Evolutionary conservation across 306 rosid genomes (phyloP).

Genomic region (Vicia faba): DNA sequence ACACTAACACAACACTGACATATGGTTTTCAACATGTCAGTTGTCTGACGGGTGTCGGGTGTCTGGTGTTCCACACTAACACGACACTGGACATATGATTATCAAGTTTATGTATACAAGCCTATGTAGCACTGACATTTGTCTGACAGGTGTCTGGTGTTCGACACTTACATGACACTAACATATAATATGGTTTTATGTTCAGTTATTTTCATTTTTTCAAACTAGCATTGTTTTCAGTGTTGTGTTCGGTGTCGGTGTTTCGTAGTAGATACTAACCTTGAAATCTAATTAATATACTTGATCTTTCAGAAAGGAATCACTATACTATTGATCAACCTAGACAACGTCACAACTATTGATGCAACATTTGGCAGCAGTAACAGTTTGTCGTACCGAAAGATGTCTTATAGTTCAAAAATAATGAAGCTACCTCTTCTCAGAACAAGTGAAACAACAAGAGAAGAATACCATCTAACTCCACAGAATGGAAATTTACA

Average conservation of each 20-base stretch:
- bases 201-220: no score
- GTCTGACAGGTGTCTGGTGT: background rate
- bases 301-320: constrained; percentile 72
- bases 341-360: constrained; percentile 48
- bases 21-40: no score
- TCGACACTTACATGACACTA: background rate
- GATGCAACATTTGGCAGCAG: constrained; percentile 43
- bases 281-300: constrained; percentile 26
- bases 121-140: no score
- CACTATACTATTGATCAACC: constrained; percentile 72
- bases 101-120: no score
- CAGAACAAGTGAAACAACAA: constrained; percentile 30
- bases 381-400: constrained; percentile 41
- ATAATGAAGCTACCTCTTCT: constrained; percentile 26
- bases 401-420: constrained; percentile 25
- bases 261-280: background rate
- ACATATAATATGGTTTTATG: no score
- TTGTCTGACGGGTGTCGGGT: no score
- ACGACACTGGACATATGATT: no score
- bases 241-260: background rate
- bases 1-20: background rate
- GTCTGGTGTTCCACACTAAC: no score
- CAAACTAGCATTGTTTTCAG: background rate
- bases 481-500: constrained; percentile 64
- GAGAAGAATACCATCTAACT: constrained; percentile 89